Percentiles rank a stretch among this genome's conserved stretches.
Conservation (phyloP, 768 basidiomycete genomes). For the Dacryopinax spathularia region DNA sequence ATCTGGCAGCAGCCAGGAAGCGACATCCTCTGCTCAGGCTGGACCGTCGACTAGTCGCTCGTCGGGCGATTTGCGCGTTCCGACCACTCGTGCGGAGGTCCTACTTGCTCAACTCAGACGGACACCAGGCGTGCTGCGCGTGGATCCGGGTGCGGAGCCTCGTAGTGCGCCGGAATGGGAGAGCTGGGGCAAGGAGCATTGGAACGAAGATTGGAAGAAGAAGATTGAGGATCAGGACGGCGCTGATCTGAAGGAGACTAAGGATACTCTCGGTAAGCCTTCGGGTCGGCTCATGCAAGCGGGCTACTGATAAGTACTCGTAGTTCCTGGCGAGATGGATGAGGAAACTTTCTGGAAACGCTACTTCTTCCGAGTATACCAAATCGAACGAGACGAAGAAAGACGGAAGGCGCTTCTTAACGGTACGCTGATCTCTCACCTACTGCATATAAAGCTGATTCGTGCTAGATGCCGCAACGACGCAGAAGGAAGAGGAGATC, state of each 20-base stretch:
- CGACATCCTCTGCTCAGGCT: not conserved
- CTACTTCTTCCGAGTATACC: conserved; percentile 78
- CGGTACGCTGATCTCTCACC: conserved; percentile 30
- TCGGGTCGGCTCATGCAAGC: not conserved
- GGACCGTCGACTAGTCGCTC: not conserved
- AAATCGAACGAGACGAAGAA: conserved; percentile 64
- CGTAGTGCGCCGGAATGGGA: conserved; percentile 32
- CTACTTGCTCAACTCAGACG: conserved; percentile 57
- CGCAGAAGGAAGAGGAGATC: conserved; percentile 63
- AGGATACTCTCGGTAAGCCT: conserved; percentile 44
- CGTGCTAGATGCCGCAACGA: conserved; percentile 20
- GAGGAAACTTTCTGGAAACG: conserved; percentile 67
- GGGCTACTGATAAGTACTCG: not conserved
- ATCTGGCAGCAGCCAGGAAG: not conserved
- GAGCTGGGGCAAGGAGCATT: conserved; percentile 44
- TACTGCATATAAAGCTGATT: conserved; percentile 6
- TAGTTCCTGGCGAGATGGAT: conserved; percentile 55
- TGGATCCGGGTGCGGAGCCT: conserved; percentile 56
- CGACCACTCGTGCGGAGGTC: conserved; percentile 56
- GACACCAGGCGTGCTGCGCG: conserved; percentile 58
- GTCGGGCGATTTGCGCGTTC: not conserved
- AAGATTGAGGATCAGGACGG: conserved; percentile 38
- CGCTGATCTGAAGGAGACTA: conserved; percentile 36
- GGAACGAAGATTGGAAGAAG: conserved; percentile 41
- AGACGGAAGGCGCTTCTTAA: conserved; percentile 62